Evolutionary conservation across 2,329 filamentous ascomycete species (phyloP).

Genomic region (Colletotrichum orchidophilum): DNA sequence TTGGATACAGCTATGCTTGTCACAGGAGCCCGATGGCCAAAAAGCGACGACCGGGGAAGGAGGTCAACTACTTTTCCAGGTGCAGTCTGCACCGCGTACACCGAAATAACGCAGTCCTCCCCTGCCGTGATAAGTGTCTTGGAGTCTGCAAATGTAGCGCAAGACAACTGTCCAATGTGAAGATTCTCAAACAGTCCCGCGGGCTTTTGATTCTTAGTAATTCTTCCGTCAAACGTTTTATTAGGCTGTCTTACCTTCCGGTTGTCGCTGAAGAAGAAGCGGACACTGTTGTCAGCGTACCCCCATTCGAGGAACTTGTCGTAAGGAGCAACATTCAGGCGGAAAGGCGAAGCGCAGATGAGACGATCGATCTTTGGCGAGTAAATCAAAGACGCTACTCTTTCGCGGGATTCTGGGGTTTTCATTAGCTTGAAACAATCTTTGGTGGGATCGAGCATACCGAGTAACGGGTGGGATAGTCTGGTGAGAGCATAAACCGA

Average conservation of each 20-base stretch:
- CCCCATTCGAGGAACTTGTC: constrained; percentile 97
- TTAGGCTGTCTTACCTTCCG: constrained; percentile 65
- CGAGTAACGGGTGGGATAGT: constrained; percentile 80
- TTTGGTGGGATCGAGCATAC: constrained; percentile 46
- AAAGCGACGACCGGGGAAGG: constrained; percentile 80
- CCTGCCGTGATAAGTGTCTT: constrained; percentile 92
- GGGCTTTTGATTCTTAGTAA: constrained; percentile 52
- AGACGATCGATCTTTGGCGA: constrained; percentile 83
- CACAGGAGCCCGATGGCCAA: constrained; percentile 88
- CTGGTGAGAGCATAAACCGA: constrained; percentile 79
- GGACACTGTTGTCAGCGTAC: constrained; percentile 89
- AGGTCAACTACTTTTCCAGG: constrained; percentile 79
- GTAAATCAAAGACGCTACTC: constrained; percentile 81
- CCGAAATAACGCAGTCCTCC: constrained; percentile 88
- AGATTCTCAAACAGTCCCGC: constrained; percentile 93
- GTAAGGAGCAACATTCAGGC: constrained; percentile 88
- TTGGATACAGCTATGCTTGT: constrained; percentile 85
- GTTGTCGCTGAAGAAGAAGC: constrained; percentile 88
- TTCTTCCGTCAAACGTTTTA: neutral
- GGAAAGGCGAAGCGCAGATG: constrained; percentile 83
- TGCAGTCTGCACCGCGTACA: constrained; percentile 76
- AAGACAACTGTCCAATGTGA: constrained; percentile 89
- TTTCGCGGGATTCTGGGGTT: constrained; percentile 71
- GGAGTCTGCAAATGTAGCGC: constrained; percentile 85
- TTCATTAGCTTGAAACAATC: constrained; percentile 13